Evolutionary conservation across 2,329 filamentous ascomycete genomes (phyloP).

Genomic region (Fusarium coicis): DNA sequence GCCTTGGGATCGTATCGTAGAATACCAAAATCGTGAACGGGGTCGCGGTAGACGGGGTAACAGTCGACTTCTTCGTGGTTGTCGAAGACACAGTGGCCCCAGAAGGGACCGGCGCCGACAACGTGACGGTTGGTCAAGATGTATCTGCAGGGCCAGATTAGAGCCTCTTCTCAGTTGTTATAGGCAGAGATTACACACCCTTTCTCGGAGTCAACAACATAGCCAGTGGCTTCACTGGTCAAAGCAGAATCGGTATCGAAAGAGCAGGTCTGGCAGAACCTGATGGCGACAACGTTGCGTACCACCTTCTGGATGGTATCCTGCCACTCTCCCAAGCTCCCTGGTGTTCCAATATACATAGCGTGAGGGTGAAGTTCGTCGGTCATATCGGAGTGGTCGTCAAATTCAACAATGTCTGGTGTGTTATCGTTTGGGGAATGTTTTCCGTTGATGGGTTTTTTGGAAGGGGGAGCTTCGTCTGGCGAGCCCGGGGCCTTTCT

Average conservation of each 20-base stretch:
- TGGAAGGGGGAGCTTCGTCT: conserved; percentile 50
- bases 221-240: conserved; percentile 95
- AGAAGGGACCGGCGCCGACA: conserved; percentile 94
- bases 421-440: conserved; percentile 62
- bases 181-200: conserved; percentile 65
- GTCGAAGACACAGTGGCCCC: conserved; percentile 98
- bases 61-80: conserved; percentile 98
- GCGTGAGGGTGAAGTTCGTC: conserved; percentile 53
- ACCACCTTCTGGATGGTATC: conserved; percentile 94
- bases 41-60: conserved; percentile 95
- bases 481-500: conserved; percentile 61
- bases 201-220: conserved; percentile 93
- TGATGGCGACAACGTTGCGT: conserved; percentile 96
- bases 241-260: conserved; percentile 97
- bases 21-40: conserved; percentile 98
- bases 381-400: conserved; percentile 55
- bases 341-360: conserved; percentile 53
- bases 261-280: conserved; percentile 97
- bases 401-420: conserved; percentile 55
- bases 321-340: conserved; percentile 79
- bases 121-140: conserved; percentile 93
- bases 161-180: not conserved
- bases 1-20: conserved; percentile 94
- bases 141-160: conserved; percentile 59
- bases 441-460: conserved; percentile 58